These are phyloP conservation scores for Erysimum cheiranthoides DNA, from an alignment of 345 rosid species.

Conservation along the genomic window DNA sequence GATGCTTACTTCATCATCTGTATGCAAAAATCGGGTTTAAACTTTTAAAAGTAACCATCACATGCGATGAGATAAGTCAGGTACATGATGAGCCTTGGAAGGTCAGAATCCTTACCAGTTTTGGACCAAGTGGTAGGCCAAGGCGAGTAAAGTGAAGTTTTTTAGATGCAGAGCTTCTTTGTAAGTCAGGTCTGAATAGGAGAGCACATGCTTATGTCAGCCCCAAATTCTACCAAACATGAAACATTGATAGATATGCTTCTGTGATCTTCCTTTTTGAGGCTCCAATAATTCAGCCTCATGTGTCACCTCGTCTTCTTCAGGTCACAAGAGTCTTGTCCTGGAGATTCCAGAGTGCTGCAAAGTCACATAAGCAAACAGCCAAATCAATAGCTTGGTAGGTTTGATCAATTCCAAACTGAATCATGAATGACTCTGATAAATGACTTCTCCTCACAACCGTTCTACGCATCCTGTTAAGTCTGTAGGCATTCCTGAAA, in stretches of 20 bases:
- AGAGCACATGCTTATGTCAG: slow-evolving; percentile 48
- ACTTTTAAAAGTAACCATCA: slow-evolving; percentile 17
- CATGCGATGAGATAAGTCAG: slow-evolving; percentile 22
- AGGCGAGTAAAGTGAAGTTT: slow-evolving; percentile 30
- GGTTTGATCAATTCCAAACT: slow-evolving; percentile 40
- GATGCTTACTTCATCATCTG: slow-evolving; percentile 25
- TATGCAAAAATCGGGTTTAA: slow-evolving; percentile 7
- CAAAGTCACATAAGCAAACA: slow-evolving; percentile 49
- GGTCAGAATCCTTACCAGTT: slow-evolving; percentile 39
- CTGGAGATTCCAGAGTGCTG: slow-evolving; percentile 42
- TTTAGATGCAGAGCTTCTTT: slow-evolving; percentile 29
- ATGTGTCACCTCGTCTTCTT: slow-evolving; percentile 42
- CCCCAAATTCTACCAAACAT: slow-evolving; percentile 48
- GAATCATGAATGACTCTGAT: slow-evolving; percentile 25
- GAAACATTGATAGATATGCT: slow-evolving; percentile 36
- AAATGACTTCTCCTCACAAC: background rate
- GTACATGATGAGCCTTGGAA: slow-evolving; percentile 35
- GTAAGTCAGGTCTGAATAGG: slow-evolving; percentile 34
- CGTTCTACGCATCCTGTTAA: background rate
- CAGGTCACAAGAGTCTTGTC: slow-evolving; percentile 43
- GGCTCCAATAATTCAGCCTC: slow-evolving; percentile 41
- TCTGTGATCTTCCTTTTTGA: slow-evolving; percentile 37
- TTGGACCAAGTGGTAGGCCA: slow-evolving; percentile 44
- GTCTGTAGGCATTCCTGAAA: slow-evolving; percentile 16
- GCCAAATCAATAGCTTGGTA: slow-evolving; percentile 42